Evolutionary conservation across 352 stramenopile genomes (phyloP).

Genomic region (Phytopythium boreale): DNA sequence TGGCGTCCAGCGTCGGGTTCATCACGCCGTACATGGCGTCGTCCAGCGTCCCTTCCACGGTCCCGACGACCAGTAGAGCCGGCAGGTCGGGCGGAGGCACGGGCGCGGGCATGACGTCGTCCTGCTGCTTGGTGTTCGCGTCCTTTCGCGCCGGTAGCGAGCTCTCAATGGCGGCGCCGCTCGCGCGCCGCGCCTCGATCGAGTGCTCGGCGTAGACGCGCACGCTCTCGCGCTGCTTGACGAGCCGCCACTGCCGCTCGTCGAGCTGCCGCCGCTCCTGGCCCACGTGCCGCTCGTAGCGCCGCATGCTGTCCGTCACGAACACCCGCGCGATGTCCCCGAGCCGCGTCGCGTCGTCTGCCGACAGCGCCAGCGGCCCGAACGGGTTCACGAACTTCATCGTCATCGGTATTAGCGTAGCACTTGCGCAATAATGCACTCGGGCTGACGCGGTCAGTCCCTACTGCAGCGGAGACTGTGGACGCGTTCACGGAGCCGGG

Average conservation of each 20-base stretch:
- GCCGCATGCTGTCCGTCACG: constrained; percentile 20
- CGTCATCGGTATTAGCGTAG: too few relatives aligned
- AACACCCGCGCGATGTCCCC: constrained; percentile 29
- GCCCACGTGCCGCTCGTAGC: constrained; percentile 25
- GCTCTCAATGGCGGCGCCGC: constrained; percentile 14
- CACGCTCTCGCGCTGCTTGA: constrained; percentile 22
- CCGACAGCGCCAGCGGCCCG: constrained; percentile 20
- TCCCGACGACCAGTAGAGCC: constrained; percentile 25
- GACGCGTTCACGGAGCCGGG: too few relatives aligned
- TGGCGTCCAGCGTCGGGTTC: constrained; percentile 22
- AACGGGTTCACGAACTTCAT: constrained; percentile 26
- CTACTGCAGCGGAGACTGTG: not conserved
- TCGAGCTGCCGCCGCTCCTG: constrained; percentile 25
- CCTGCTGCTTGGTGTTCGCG: constrained; percentile 15
- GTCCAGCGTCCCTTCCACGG: constrained; percentile 28
- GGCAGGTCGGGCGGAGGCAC: constrained; percentile 24
- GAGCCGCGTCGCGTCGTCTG: constrained; percentile 19
- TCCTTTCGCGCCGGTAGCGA: constrained; percentile 7
- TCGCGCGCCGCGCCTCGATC: constrained; percentile 18
- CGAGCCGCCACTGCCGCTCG: constrained; percentile 21
- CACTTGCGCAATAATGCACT: too few relatives aligned
- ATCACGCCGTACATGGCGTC: constrained; percentile 43
- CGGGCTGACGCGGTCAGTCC: too few relatives aligned
- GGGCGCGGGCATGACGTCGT: constrained; percentile 16
- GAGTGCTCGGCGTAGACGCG: constrained; percentile 25